These are phyloP conservation scores for Neofusicoccum cordaticola DNA, from an alignment of 2,329 filamentous ascomycete genomes.

Conservation along the genomic window DNA sequence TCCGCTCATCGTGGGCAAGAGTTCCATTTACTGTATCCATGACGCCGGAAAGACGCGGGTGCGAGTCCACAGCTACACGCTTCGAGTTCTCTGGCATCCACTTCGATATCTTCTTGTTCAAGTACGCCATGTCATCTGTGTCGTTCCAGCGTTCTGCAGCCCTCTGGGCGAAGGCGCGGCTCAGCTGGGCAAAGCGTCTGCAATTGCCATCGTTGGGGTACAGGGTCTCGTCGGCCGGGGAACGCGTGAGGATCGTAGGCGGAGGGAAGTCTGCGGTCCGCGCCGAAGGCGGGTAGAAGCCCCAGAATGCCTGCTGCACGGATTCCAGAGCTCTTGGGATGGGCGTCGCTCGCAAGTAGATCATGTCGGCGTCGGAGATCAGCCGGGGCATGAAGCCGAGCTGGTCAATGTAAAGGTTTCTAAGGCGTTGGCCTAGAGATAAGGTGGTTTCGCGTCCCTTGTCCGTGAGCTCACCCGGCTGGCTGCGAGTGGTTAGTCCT, in stretches of 20 bases:
- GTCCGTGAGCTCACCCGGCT: conserved; percentile 51
- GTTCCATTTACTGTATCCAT: conserved; percentile 94
- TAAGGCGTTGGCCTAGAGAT: conserved; percentile 46
- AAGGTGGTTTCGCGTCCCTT: conserved; percentile 49
- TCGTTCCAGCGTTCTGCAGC: conserved; percentile 49
- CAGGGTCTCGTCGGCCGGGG: conserved; percentile 48
- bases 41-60: conserved; percentile 80
- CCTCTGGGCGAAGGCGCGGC: conserved; percentile 47
- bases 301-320: conserved; percentile 50
- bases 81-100: conserved; percentile 74
- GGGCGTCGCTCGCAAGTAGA: conserved; percentile 48
- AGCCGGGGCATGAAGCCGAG: conserved; percentile 47
- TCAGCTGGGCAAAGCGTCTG: conserved; percentile 47
- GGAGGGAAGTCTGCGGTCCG: conserved; percentile 42
- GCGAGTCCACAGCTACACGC: conserved; percentile 76
- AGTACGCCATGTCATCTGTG: conserved; percentile 76
- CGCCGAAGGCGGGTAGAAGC: conserved; percentile 46
- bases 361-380: conserved; percentile 42
- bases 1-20: conserved; percentile 76
- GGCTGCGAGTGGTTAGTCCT: conserved; percentile 23
- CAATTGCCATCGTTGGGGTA: conserved; percentile 51
- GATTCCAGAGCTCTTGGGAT: conserved; percentile 51
- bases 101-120: conserved; percentile 73
- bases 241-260: conserved; percentile 45
- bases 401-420: conserved; percentile 50